Evolutionary conservation across 2,329 filamentous ascomycete genomes (phyloP).

Genomic region (Trichophyton simii): DNA sequence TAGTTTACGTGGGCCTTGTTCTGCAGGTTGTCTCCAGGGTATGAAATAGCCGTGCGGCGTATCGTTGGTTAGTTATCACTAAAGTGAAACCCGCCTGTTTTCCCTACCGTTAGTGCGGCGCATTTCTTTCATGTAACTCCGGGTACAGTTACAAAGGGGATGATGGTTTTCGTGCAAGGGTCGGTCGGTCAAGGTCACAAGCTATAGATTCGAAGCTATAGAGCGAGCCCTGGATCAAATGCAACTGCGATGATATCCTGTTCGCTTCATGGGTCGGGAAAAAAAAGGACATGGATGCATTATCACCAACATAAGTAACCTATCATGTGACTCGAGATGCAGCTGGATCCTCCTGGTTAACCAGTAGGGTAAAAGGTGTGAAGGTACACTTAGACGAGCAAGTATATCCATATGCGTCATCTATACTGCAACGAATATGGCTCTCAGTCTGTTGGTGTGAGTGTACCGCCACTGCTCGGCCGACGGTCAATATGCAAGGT

Average conservation of each 20-base stretch:
- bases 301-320: slow-evolving; percentile 1
- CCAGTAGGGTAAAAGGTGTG: background rate
- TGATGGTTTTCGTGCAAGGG: background rate
- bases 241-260: background rate
- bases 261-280: background rate
- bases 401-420: background rate
- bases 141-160: background rate
- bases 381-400: background rate
- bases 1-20: background rate
- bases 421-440: background rate
- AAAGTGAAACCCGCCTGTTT: background rate
- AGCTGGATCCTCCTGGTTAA: background rate
- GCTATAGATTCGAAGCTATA: background rate
- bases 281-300: background rate
- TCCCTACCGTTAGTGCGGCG: background rate
- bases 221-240: background rate
- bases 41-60: slow-evolving; percentile 1
- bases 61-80: background rate
- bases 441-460: background rate
- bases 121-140: background rate
- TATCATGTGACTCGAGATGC: background rate
- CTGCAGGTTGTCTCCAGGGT: background rate
- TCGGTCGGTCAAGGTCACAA: background rate
- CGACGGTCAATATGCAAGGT: background rate
- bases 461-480: background rate